Evolutionary conservation across 2,329 filamentous ascomycete species (phyloP), one percentile per base, ranked within the genome.

Genomic region (Ophiostoma tasmaniense): DNA sequence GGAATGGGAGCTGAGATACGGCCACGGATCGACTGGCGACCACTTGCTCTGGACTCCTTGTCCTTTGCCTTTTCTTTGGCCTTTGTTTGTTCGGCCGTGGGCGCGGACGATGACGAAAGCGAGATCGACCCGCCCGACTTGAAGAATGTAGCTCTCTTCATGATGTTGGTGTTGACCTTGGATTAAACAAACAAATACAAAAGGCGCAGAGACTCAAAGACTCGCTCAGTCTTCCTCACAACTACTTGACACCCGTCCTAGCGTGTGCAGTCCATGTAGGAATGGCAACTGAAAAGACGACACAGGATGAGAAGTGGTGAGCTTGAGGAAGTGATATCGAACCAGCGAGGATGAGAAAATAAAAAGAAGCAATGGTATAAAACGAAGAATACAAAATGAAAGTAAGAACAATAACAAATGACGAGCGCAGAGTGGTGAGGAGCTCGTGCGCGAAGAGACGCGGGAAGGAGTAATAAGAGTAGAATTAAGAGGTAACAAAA

Each of bases 1-100:
- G 85, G 85, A 65, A 89, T 88, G 17, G 87, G 87, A 7, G 81
- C 82, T 37, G 86, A 88, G 71, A 89, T 88, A 72, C 82, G 84
- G 71, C 85, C 86, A 52, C 86, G 83, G 71, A 88, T 83, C 42
- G 83, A 82, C 68, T 77, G 76, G 72, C 80, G 77, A 17, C 33
- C 22, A 69, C 76, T 77, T 52, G 79, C 76, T 35, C 25, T 28
- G 13, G 13, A 2, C 25, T 61, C 55, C 11, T 30, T 61, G 13
- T 61, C 55, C 25, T 30, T 61, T 28, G 37, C 37, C 30, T 20
- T 30, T 25, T 61, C 55, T 17, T 30, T 61, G 55, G 11, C 25
- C 7, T 17, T 81, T 68, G 77, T 14, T 25, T 50, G 79, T 72
- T 78, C 64, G 22, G 22, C 78, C 11, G 69, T n/a, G 30, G 74